Evolutionary conservation across 2,329 filamentous ascomycete genomes (phyloP).

Genomic region (Teratosphaeria pseudoeucalypti): DNA sequence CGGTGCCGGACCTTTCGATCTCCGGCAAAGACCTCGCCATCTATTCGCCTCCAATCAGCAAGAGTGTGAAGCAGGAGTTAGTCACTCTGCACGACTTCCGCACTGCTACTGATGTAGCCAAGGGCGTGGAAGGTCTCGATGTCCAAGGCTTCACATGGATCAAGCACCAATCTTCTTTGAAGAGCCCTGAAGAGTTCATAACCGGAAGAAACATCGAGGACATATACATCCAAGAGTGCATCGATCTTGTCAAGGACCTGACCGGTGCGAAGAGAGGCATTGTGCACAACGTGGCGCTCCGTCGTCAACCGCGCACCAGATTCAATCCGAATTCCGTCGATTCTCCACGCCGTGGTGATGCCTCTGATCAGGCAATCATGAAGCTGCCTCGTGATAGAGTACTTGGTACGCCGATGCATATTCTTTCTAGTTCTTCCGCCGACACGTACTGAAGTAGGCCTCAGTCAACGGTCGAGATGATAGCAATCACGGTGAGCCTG

Average conservation of each 20-base stretch:
- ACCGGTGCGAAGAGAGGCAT: constrained; percentile 2
- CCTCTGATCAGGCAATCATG: constrained; percentile 1
- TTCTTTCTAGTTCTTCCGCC: background rate
- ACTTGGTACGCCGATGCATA: background rate
- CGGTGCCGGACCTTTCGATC: background rate
- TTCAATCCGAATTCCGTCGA: background rate
- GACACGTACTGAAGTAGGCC: background rate
- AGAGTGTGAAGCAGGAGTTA: background rate
- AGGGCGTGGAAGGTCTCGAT: background rate
- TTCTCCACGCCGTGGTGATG: background rate
- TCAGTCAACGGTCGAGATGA: constrained; percentile 1
- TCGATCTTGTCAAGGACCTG: background rate
- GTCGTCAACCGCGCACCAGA: background rate
- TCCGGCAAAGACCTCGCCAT: background rate
- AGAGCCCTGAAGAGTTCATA: background rate
- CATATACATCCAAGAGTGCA: background rate
- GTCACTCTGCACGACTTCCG: background rate
- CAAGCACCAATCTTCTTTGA: background rate
- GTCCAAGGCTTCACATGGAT: constrained; percentile 1
- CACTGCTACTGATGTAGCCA: background rate
- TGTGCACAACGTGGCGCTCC: constrained; percentile 2
- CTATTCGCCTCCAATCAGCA: background rate
- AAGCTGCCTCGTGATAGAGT: background rate
- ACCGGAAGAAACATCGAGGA: constrained; percentile 1
- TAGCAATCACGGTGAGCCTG: background rate